phyloP scores from a whole-genome alignment of 83 land plant species.

The Picea mariana region DNA sequence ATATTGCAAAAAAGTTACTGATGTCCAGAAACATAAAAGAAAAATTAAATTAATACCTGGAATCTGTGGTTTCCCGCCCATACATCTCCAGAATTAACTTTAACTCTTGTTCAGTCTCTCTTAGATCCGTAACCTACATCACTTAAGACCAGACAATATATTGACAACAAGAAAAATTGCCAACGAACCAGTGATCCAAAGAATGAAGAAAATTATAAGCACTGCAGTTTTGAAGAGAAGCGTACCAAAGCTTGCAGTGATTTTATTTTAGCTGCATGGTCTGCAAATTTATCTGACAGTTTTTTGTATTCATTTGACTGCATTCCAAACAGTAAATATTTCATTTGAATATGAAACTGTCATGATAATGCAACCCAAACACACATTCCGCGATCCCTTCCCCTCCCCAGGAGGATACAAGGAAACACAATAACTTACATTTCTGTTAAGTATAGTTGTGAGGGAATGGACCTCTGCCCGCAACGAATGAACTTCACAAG shows the following conservation, averaged over 20 bases:
- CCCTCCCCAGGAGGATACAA: not conserved
- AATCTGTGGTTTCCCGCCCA: constrained; percentile 76
- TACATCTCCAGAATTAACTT: constrained; percentile 92
- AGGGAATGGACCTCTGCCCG: constrained; percentile 84
- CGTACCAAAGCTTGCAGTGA: constrained; percentile 70
- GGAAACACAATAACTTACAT: constrained; percentile 45
- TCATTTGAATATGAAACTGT: not conserved
- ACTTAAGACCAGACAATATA: not conserved
- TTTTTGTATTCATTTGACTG: constrained; percentile 67
- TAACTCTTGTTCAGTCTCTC: constrained; percentile 72
- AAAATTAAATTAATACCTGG: constrained; percentile 51
- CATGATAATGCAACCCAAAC: not conserved
- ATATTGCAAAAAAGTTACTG: not conserved
- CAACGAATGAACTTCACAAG: constrained; percentile 68
- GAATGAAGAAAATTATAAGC: not conserved
- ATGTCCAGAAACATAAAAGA: not conserved
- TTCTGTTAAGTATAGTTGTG: constrained; percentile 59
- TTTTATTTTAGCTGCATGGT: constrained; percentile 58
- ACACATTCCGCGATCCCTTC: not conserved
- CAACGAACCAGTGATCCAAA: constrained; percentile 9
- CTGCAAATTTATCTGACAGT: constrained; percentile 58
- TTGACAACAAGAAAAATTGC: constrained; percentile 8
- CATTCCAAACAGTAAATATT: constrained; percentile 7
- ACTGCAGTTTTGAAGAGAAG: not conserved
- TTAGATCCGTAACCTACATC: constrained; percentile 67